Percentiles rank a stretch among this genome's conserved stretches.
phyloP scores from a whole-genome alignment of 768 basidiomycete genomes.

The Podaxis rugospora region DNA sequence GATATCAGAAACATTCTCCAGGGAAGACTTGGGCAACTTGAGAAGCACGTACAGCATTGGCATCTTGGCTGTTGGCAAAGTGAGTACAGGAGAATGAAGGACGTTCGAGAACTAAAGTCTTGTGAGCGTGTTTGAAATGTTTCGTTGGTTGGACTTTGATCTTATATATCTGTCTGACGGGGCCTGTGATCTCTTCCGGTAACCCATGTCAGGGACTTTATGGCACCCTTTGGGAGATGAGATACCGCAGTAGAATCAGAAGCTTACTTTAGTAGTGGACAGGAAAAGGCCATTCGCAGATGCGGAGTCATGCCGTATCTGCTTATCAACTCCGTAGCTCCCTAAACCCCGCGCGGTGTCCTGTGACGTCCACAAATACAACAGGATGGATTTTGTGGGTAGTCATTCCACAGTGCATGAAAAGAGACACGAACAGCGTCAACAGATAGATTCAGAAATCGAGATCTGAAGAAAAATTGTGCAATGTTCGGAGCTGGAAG shows the following conservation, averaged over 20 bases:
- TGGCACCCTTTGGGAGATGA: not conserved
- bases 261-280: not conserved
- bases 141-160: not conserved
- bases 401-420: not conserved
- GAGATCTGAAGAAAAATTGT: not conserved
- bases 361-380: slow-evolving; percentile 3
- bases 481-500: not conserved
- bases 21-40: not conserved
- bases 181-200: not conserved
- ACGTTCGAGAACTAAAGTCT: not conserved
- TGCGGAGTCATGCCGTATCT: slow-evolving; percentile 2
- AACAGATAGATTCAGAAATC: not conserved
- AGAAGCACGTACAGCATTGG: slow-evolving; percentile 58
- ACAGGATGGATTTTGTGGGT: not conserved
- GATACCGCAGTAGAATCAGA: slow-evolving; percentile 3
- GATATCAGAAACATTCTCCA: slow-evolving; percentile 5
- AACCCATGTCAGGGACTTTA: not conserved
- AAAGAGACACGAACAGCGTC: not conserved
- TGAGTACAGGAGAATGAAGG: slow-evolving; percentile 3
- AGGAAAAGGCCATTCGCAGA: slow-evolving; percentile 1
- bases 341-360: not conserved
- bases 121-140: not conserved
- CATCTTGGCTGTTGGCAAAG: slow-evolving; percentile 33
- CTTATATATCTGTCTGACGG: not conserved
- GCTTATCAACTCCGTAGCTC: not conserved